Percentiles rank a stretch among this genome's conserved stretches.
phyloP scores from a whole-genome alignment of 1,139 yeast genomes.

The Oligophagozyma castellii region DNA sequence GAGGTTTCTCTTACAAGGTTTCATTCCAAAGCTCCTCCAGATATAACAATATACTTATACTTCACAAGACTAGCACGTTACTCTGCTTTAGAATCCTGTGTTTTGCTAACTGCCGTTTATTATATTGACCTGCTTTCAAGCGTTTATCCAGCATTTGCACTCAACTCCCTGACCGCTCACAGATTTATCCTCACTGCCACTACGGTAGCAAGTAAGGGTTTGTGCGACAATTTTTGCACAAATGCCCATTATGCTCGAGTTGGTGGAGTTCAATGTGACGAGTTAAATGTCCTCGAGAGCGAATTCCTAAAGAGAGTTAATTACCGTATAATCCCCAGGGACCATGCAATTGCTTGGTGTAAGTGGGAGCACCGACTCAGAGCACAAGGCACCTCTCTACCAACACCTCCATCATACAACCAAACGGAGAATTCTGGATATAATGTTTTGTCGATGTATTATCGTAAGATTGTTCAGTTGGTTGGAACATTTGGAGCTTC shows the following conservation, averaged over 20 bases:
- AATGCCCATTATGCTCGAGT: slow-evolving; percentile 90
- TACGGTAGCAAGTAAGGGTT: slow-evolving; percentile 79
- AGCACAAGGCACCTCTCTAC: slow-evolving; percentile 8
- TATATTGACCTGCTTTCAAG: slow-evolving; percentile 76
- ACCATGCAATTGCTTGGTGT: slow-evolving; percentile 25
- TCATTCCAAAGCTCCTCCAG: slow-evolving; percentile 88
- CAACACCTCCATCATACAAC: slow-evolving; percentile 2
- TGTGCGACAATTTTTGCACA: slow-evolving; percentile 90
- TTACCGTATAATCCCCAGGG: slow-evolving; percentile 59
- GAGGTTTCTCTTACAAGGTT: slow-evolving; percentile 54
- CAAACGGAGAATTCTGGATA: slow-evolving; percentile 18
- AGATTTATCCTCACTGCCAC: slow-evolving; percentile 84
- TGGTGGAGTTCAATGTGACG: slow-evolving; percentile 83
- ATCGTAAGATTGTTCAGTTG: slow-evolving; percentile 44
- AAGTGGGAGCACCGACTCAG: too few species aligned
- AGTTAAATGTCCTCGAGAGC: slow-evolving; percentile 73
- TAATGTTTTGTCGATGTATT: slow-evolving; percentile 43
- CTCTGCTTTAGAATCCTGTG: slow-evolving; percentile 74
- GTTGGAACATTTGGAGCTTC: slow-evolving; percentile 33
- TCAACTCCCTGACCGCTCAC: slow-evolving; percentile 87
- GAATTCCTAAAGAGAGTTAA: slow-evolving; percentile 75
- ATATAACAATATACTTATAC: slow-evolving; percentile 68
- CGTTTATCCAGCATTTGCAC: slow-evolving; percentile 65
- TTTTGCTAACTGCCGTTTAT: slow-evolving; percentile 66
- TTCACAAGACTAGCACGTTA: slow-evolving; percentile 66